Base-by-base conservation (phyloP, 441 rosid genomes). In the Adansonia rubrostipa region DNA sequence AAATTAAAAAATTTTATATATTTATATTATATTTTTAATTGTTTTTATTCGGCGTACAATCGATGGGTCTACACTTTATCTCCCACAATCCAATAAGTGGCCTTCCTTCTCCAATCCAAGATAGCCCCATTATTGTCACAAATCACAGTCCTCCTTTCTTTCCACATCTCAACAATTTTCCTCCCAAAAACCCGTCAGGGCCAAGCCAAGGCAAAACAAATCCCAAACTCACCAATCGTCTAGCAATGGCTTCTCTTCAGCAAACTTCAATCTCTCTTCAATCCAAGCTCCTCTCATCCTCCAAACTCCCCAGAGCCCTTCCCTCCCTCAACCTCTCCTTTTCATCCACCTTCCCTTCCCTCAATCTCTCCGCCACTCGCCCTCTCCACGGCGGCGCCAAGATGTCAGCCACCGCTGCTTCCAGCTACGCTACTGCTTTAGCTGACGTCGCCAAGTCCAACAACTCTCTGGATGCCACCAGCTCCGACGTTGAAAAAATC, bases 371-470 rank as follows among this genome's bases (percentile, higher is more conserved):
- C 81, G 7, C 82, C 63, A 63, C 82, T 79, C 85, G 86, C 33
- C 44, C 85, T 54, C 80, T 84, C 80, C 75, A 48, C 10, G 84
- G 86, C 17, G 91, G 89, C 47, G 80, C 89, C n/a, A 87, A 80
- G 61, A 92, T 92, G 93, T 74, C 88, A 3, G 89, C 93, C 0
- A 74, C 93, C 1, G 93, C 88, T 0, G 91, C 93, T 1, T 65
- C 80, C 42, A 93, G 91, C 79, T 95, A 93, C 87, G 98, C 96
- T 11, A 42, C 80, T 36, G 98, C 97, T 0, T 81, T 95, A 0
- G 94, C 90, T 17, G 97, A 93, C 61, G 80, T 93, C 1, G 97
- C 97, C 54, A 86, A 81, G 62, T 74, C 89, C 48, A 92, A 86
- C 88, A 79, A 86, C 70, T 81, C 90, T 6, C 85, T 95, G 8